Evolutionary conservation across 352 stramenopile species (phyloP), one percentile per base, ranked within the genome.

Genomic region (Globisporangium recalcitrans): DNA sequence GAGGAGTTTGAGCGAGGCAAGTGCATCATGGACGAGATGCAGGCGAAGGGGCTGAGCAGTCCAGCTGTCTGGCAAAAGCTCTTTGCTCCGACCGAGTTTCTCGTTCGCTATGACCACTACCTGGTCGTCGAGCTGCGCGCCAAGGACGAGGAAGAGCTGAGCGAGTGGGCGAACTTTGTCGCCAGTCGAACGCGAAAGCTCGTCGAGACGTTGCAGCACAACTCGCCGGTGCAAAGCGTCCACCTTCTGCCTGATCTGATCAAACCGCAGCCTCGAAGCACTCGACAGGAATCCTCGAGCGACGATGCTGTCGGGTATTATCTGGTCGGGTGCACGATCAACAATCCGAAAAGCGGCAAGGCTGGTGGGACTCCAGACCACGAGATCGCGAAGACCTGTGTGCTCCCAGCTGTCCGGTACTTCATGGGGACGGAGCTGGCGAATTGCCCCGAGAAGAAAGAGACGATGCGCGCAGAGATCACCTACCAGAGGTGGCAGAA

Each of bases 101-200:
- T 91, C 13, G 80, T 95, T 36, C 85, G 78, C 53, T 96, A 96
- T 59, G 85, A 95, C 52, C 79, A 94, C 68, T 87, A 94, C 60
- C 53, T 95, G 19, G 71, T 81, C 8, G 65, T 94, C n/a, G 72
- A 90, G 56, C 27, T 95, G 22, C 44, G 65, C 10, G 78, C 80
- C 11, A 55, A 71, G n/a, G 77, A 59, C 53, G 83, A 90, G 4
- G 77, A 89, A 40, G 69, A 82, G 14, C 59, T 92, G 26, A 74
- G 60, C 31, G 77, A 89, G 62, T 91, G 82, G 77, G 74, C 77
- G 8, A 88, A 78, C 49, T 93, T 93, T 66, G 82, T 95, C 7
- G 78, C 80, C 19, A 92, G 83, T 46, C 82, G 85, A n/a, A 90
- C 81, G 22, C 82, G 87, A 13, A 93, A 93, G 62, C 69, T 95